phyloP scores from a whole-genome alignment of 768 basidiomycete genomes.

The Panaeolus papilionaceus region DNA sequence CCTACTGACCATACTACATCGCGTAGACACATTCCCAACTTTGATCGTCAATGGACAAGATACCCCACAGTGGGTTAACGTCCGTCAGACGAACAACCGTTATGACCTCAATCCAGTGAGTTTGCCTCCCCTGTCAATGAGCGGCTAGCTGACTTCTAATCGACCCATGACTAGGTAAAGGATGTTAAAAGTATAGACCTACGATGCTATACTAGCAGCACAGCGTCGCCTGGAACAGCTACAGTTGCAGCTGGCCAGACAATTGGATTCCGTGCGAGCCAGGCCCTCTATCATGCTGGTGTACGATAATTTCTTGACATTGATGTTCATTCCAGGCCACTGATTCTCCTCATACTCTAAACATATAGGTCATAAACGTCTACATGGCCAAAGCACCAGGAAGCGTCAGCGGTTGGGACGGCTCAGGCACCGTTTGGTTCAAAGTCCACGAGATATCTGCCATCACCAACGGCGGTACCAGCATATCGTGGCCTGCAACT shows the following conservation, averaged over 20 bases:
- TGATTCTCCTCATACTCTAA: no score
- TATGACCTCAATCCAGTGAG: constrained; percentile 43
- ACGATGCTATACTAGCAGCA: constrained; percentile 50
- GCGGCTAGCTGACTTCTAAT: neutral
- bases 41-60: constrained; percentile 45
- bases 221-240: constrained; percentile 47
- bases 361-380: constrained; percentile 42
- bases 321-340: no score
- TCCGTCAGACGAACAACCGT: constrained; percentile 52
- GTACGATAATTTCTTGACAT: no score
- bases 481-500: constrained; percentile 41
- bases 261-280: constrained; percentile 48
- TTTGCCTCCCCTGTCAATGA: constrained; percentile 18
- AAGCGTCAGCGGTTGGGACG: constrained; percentile 38
- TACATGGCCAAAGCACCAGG: constrained; percentile 54
- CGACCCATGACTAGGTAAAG: constrained; percentile 35
- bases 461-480: constrained; percentile 47
- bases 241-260: constrained; percentile 50
- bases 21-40: constrained; percentile 50
- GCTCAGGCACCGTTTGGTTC: constrained; percentile 51
- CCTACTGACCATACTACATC: neutral
- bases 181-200: constrained; percentile 51
- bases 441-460: constrained; percentile 47
- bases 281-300: constrained; percentile 55
- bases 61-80: constrained; percentile 45